Conservation (phyloP, 2,329 filamentous ascomycete genomes). For the Scedosporium minutisporum region DNA sequence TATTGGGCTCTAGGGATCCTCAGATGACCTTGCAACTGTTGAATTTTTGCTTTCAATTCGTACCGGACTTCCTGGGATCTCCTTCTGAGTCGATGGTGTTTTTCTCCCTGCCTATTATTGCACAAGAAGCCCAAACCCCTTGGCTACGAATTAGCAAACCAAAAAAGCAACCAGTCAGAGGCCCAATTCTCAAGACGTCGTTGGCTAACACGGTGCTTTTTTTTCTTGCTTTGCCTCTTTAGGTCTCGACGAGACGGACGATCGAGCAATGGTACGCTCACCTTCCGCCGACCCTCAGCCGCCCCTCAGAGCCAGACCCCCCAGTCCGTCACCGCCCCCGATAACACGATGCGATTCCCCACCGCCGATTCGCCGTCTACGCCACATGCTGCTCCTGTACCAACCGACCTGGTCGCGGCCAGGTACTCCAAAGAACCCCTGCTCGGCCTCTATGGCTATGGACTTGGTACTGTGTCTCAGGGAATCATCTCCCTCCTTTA, state of each 20-base stretch:
- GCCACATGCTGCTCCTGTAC: constrained; percentile 1
- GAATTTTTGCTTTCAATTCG: too few relatives aligned
- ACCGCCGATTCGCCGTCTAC: constrained; percentile 24
- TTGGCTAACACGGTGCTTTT: background rate
- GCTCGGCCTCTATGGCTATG: constrained; percentile 56
- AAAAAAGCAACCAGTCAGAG: background rate
- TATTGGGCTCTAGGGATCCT: background rate
- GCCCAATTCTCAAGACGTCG: background rate
- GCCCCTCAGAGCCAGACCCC: constrained; percentile 38
- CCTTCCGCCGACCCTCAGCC: constrained; percentile 54
- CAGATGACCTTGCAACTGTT: background rate
- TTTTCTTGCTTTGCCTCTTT: background rate
- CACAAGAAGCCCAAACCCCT: background rate
- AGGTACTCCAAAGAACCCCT: constrained; percentile 75
- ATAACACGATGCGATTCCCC: constrained; percentile 11
- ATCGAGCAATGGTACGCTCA: constrained; percentile 52
- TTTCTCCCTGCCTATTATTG: background rate
- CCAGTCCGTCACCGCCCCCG: constrained; percentile 16
- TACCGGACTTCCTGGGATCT: too few relatives aligned
- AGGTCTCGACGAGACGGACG: constrained; percentile 52
- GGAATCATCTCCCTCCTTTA: constrained; percentile 53
- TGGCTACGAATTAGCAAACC: background rate
- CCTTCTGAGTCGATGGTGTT: too few relatives aligned
- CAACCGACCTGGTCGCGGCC: constrained; percentile 31
- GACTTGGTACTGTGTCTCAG: constrained; percentile 14